A percentile compares a stretch with the other conserved stretches of the same genome.
Evolutionary conservation across 2,329 filamentous ascomycete genomes (phyloP).

Genomic region (Leptodontidium sp.): DNA sequence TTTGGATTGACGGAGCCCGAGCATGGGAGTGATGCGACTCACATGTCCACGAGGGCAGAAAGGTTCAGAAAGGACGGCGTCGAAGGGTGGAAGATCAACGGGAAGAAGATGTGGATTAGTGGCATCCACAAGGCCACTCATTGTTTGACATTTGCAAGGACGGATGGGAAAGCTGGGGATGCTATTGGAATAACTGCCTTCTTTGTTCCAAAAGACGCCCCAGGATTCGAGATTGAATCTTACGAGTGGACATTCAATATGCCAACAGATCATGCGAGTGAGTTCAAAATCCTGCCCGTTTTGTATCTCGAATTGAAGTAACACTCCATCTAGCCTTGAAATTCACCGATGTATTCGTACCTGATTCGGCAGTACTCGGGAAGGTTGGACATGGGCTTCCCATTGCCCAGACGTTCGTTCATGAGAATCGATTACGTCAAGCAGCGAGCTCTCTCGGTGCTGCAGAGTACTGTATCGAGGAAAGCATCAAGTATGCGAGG

Average conservation of each 20-base stretch:
- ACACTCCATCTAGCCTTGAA: conserved; percentile 51
- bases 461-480: conserved; percentile 66
- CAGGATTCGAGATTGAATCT: conserved; percentile 61
- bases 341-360: conserved; percentile 64
- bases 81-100: conserved; percentile 34
- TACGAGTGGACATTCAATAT: conserved; percentile 74
- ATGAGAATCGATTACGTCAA: conserved; percentile 72
- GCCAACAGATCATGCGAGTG: conserved; percentile 69
- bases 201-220: conserved; percentile 60
- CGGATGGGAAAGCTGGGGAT: conserved; percentile 60
- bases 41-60: conserved; percentile 63
- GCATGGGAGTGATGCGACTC: conserved; percentile 69
- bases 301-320: neutral
- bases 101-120: conserved; percentile 69
- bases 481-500: conserved; percentile 64
- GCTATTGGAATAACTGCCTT: conserved; percentile 67
- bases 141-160: conserved; percentile 68
- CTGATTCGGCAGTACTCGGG: conserved; percentile 60
- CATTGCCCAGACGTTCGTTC: conserved; percentile 70
- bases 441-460: conserved; percentile 67
- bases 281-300: neutral
- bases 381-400: conserved; percentile 61
- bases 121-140: conserved; percentile 69
- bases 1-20: conserved; percentile 69
- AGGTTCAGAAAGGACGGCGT: conserved; percentile 54